These are phyloP conservation scores for Candida arabinofermentans DNA, from an alignment of 805 yeast genomes.

Conservation along the genomic window DNA sequence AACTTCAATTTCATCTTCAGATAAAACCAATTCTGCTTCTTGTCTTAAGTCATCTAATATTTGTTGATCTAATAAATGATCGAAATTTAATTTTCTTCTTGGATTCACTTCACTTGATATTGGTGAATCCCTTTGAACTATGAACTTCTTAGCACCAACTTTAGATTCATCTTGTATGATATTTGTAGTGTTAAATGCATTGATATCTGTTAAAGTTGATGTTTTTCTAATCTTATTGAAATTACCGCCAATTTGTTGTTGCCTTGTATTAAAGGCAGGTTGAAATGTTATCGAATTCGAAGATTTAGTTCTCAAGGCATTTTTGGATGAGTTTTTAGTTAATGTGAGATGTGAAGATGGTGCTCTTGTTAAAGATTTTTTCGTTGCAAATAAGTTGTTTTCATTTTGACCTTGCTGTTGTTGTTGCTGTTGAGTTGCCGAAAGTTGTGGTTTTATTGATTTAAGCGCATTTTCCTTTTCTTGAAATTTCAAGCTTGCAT, in stretches of 20 bases:
- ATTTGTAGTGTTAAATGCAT: not conserved
- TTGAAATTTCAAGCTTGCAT: constrained; percentile 3
- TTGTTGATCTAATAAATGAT: constrained; percentile 1
- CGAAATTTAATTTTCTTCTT: constrained; percentile 15
- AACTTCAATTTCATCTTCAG: constrained; percentile 44
- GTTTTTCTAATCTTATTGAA: constrained; percentile 22
- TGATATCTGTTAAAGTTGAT: constrained; percentile 7
- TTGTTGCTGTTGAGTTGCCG: not conserved
- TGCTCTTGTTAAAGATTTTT: constrained; percentile 11
- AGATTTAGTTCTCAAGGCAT: constrained; percentile 23
- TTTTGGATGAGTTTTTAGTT: constrained; percentile 14
- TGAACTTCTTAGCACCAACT: constrained; percentile 24
- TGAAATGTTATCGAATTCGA: constrained; percentile 19
- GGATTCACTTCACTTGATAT: constrained; percentile 11
- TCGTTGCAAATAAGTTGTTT: constrained; percentile 6
- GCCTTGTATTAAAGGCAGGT: constrained; percentile 4
- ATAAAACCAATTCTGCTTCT: constrained; percentile 3
- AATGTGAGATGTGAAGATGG: constrained; percentile 9
- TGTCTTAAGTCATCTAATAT: constrained; percentile 7
- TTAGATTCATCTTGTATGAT: constrained; percentile 9
- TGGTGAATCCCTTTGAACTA: constrained; percentile 32
- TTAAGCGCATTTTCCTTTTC: constrained; percentile 18
- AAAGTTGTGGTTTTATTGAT: constrained; percentile 5
- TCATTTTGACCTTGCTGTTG: constrained; percentile 2
- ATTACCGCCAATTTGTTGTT: constrained; percentile 7